Percentiles rank a stretch among this genome's conserved stretches.
phyloP scores from a whole-genome alignment of 148 eudicot species.

The Cornus suecica region DNA sequence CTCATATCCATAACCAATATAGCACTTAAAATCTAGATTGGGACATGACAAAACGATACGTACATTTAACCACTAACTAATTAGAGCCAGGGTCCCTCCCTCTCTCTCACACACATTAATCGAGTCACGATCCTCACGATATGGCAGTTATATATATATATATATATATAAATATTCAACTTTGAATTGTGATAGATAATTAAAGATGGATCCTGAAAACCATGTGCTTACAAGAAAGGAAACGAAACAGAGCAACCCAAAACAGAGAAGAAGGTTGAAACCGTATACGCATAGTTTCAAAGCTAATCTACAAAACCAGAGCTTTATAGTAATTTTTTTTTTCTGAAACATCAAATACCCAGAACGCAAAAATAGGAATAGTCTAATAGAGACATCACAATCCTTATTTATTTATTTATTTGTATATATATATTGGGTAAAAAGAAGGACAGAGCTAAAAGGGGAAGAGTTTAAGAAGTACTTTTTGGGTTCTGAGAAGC shows the following conservation, averaged over 20 bases:
- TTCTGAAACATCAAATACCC: neutral
- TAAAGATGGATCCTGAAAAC: neutral
- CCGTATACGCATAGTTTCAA: neutral
- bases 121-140: too few relatives aligned
- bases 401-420: too few relatives aligned
- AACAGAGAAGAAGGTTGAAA: neutral
- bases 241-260: neutral
- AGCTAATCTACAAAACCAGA: neutral
- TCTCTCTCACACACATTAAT: neutral
- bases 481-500: slow-evolving; percentile 53
- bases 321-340: neutral
- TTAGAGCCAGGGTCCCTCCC: neutral
- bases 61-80: neutral
- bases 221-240: neutral
- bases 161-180: too few relatives aligned
- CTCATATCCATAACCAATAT: neutral
- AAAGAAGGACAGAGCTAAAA: neutral
- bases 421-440: slow-evolving; percentile 5
- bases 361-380: neutral
- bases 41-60: neutral
- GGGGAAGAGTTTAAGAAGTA: slow-evolving; percentile 1
- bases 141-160: too few relatives aligned
- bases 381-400: too few relatives aligned
- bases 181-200: neutral
- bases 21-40: neutral